Conservation (phyloP, 2,329 filamentous ascomycete genomes). For the Alternaria solani region DNA sequence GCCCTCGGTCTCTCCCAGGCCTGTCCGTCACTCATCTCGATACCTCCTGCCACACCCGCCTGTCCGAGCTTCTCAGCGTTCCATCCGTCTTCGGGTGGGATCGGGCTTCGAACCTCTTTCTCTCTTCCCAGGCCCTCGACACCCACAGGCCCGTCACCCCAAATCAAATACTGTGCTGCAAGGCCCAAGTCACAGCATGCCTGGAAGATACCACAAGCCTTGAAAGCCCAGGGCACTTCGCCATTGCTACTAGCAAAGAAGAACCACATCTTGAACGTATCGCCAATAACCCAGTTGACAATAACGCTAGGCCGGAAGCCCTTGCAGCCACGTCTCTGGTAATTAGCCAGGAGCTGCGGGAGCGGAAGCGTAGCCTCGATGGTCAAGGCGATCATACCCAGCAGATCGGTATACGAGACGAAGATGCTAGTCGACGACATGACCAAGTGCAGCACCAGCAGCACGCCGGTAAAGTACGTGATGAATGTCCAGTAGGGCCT, state of each 20-base stretch:
- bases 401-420: conserved; percentile 68
- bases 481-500: conserved; percentile 84
- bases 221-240: conserved; percentile 78
- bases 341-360: conserved; percentile 78
- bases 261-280: conserved; percentile 80
- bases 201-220: conserved; percentile 83
- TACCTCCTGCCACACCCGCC: conserved; percentile 15
- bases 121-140: conserved; percentile 18
- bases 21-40: conserved; percentile 29
- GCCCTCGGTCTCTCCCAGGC: conserved; percentile 37
- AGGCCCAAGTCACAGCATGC: conserved; percentile 77
- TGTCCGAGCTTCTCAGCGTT: conserved; percentile 23
- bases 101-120: conserved; percentile 38
- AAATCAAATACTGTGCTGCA: conserved; percentile 71
- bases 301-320: conserved; percentile 81
- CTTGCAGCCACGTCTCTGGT: conserved; percentile 72
- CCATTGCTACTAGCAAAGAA: conserved; percentile 79
- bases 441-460: conserved; percentile 72
- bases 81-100: conserved; percentile 26
- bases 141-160: conserved; percentile 39
- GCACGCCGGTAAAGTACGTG: conserved; percentile 68
- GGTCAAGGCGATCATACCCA: conserved; percentile 78
- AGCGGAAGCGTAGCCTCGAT: conserved; percentile 84
- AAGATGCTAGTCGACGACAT: conserved; percentile 68
- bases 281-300: conserved; percentile 79